phyloP scores from a whole-genome alignment of 768 basidiomycete species.

The Candolleomyces aberdarensis region DNA sequence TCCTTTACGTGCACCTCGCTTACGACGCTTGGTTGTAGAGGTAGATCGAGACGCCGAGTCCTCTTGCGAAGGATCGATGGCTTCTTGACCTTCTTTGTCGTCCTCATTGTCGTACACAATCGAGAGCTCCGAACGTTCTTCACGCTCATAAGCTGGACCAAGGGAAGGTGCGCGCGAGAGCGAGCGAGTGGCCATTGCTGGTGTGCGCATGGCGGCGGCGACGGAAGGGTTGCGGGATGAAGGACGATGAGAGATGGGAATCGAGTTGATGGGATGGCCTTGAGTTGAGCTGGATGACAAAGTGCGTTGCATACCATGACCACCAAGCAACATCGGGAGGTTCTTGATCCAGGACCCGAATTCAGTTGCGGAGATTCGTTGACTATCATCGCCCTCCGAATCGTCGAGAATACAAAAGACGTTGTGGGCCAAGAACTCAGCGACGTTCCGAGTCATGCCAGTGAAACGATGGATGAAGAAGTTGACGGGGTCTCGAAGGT shows the following conservation, averaged over 20 bases:
- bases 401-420: constrained; percentile 81
- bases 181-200: constrained; percentile 50
- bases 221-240: constrained; percentile 61
- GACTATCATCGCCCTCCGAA: constrained; percentile 53
- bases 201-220: constrained; percentile 45
- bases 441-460: constrained; percentile 84
- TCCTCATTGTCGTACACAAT: constrained; percentile 55
- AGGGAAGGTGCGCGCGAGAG: constrained; percentile 65
- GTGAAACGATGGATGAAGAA: constrained; percentile 91
- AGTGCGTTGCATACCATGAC: constrained; percentile 54
- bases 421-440: constrained; percentile 77
- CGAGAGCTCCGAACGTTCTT: constrained; percentile 43
- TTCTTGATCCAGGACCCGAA: constrained; percentile 86
- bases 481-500: constrained; percentile 69
- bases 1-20: constrained; percentile 82
- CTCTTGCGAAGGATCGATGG: constrained; percentile 39
- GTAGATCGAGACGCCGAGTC: constrained; percentile 54
- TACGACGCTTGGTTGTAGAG: constrained; percentile 76
- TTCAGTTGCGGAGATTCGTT: constrained; percentile 73
- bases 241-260: constrained; percentile 69
- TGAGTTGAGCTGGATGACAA: constrained; percentile 59
- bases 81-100: constrained; percentile 39
- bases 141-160: constrained; percentile 45
- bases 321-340: constrained; percentile 69
- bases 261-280: constrained; percentile 62